phyloP scores from a whole-genome alignment of 1,139 yeast species.

The Saccharomycopsis hybrid region DNA sequence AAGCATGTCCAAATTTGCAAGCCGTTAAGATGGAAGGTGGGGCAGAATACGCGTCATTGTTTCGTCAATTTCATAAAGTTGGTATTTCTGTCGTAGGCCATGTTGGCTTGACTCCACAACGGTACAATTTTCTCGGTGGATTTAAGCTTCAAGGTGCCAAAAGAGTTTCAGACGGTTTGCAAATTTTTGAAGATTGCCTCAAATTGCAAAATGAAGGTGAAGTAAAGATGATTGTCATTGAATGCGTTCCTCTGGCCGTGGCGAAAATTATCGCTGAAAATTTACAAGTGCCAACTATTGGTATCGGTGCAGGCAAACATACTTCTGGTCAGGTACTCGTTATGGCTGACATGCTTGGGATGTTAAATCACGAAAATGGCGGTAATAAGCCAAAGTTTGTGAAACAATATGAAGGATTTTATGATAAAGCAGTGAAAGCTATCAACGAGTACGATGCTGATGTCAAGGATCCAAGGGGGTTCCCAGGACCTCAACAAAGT shows the following conservation, averaged over 20 bases:
- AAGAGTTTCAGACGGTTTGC: slow-evolving; percentile 46
- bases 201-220: slow-evolving; percentile 66
- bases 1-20: slow-evolving; percentile 58
- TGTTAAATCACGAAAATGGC: slow-evolving; percentile 58
- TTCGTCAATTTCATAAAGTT: slow-evolving; percentile 45
- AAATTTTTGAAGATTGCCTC: slow-evolving; percentile 61
- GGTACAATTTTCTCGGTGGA: slow-evolving; percentile 75
- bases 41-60: slow-evolving; percentile 41
- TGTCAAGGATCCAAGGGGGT: slow-evolving; percentile 42
- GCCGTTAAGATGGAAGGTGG: slow-evolving; percentile 91
- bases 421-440: slow-evolving; percentile 45
- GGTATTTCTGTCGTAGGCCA: slow-evolving; percentile 95
- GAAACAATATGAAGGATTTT: slow-evolving; percentile 55
- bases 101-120: slow-evolving; percentile 88
- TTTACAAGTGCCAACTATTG: slow-evolving; percentile 74
- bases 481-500: slow-evolving; percentile 67
- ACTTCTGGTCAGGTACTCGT: slow-evolving; percentile 91
- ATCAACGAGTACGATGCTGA: slow-evolving; percentile 51
- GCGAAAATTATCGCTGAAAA: slow-evolving; percentile 57
- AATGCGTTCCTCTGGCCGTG: slow-evolving; percentile 79
- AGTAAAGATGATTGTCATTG: slow-evolving; percentile 67
- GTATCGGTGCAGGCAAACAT: slow-evolving; percentile 88
- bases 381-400: slow-evolving; percentile 67
- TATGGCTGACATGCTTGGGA: slow-evolving; percentile 75
- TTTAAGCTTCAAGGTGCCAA: slow-evolving; percentile 76